phyloP scores from a whole-genome alignment of 495 filamentous ascomycete genomes.

The Xylaria intraflava region DNA sequence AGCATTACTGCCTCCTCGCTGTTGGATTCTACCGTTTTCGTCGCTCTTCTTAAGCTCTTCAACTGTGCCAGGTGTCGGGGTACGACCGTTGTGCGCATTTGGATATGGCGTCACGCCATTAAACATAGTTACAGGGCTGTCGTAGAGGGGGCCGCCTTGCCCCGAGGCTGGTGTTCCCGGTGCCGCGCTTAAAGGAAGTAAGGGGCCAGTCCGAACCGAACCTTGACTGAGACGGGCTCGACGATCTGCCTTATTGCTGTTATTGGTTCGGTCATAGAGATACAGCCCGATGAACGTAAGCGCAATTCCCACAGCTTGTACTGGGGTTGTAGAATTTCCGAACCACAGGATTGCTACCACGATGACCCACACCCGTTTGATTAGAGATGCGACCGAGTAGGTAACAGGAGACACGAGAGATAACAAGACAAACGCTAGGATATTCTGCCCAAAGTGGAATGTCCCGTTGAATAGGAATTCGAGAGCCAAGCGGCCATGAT shows the following conservation, averaged over 20 bases:
- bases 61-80: conserved; percentile 28
- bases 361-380: conserved; percentile 97
- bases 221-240: conserved; percentile 48
- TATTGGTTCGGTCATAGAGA: conserved; percentile 87
- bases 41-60: conserved; percentile 57
- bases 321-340: conserved; percentile 70
- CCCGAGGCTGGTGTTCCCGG: conserved; percentile 13
- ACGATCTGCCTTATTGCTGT: conserved; percentile 76
- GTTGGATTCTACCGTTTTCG: conserved; percentile 41
- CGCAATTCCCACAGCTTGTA: conserved; percentile 78
- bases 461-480: conserved; percentile 97
- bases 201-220: conserved; percentile 36
- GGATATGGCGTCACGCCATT: conserved; percentile 20
- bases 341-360: conserved; percentile 95
- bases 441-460: conserved; percentile 94
- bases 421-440: conserved; percentile 85
- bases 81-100: conserved; percentile 35
- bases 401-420: conserved; percentile 92
- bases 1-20: conserved; percentile 52
- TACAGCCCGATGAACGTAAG: conserved; percentile 92
- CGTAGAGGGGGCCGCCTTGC: conserved; percentile 25
- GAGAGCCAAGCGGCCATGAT: conserved; percentile 68
- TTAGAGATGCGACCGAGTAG: conserved; percentile 89
- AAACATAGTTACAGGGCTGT: conserved; percentile 24
- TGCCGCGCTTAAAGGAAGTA: conserved; percentile 60